Evolutionary conservation across 192 early-diverging fungal species (phyloP).

Genomic region (Entomortierella beljakovae): DNA sequence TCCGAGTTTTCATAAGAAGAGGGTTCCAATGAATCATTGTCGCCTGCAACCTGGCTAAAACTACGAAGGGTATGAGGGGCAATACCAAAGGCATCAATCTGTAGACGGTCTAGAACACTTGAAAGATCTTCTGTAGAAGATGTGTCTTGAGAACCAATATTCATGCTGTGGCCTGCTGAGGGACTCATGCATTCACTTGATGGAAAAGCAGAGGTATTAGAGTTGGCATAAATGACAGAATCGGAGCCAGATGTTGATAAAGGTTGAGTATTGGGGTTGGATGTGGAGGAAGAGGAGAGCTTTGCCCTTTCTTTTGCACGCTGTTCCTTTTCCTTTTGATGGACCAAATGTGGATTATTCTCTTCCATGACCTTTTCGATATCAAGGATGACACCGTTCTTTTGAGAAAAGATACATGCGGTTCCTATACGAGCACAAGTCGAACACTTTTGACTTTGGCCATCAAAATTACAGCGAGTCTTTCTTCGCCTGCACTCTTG

Average conservation of each 20-base stretch:
- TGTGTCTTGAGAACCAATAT: too few relatives aligned
- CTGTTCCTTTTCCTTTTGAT: constrained; percentile 47
- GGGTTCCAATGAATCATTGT: constrained; percentile 37
- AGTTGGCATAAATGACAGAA: background rate
- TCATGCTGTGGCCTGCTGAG: too few relatives aligned
- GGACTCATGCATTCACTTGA: too few relatives aligned
- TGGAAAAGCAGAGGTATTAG: background rate
- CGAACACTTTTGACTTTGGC: constrained; percentile 48
- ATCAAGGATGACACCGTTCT: constrained; percentile 54
- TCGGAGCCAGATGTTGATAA: background rate
- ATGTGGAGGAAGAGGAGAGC: constrained; percentile 2
- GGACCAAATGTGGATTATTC: constrained; percentile 50
- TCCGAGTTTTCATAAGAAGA: too few relatives aligned
- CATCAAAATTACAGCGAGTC: constrained; percentile 54
- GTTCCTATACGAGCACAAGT: constrained; percentile 51
- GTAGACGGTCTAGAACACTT: constrained; percentile 43
- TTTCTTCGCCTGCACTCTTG: constrained; percentile 50
- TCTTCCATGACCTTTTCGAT: constrained; percentile 56
- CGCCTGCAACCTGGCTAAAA: constrained; percentile 52
- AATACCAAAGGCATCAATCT: constrained; percentile 54
- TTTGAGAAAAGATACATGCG: constrained; percentile 49
- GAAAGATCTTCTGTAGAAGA: constrained; percentile 43
- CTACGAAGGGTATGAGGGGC: constrained; percentile 54
- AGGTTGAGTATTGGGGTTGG: background rate
- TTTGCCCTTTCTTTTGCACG: constrained; percentile 39